Conservation (phyloP, 805 yeast species). For the Candida vartiovaarae region DNA sequence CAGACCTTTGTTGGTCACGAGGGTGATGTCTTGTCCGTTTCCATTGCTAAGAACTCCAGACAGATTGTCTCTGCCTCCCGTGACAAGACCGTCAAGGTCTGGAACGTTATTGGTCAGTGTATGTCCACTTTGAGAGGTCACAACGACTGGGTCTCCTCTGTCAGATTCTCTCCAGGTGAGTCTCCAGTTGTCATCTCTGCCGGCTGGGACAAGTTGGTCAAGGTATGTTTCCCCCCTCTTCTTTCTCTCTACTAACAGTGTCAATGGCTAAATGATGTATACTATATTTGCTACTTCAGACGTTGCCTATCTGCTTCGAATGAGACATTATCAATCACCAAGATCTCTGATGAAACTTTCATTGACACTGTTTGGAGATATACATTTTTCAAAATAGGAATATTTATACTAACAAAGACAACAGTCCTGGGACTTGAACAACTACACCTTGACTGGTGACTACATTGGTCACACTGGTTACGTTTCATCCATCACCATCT, state of each 20-base stretch:
- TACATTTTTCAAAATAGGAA: background rate
- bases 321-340: constrained; percentile 98
- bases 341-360: constrained; percentile 80
- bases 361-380: background rate
- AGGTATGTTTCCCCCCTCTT: constrained; percentile 72
- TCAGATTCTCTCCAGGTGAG: constrained; percentile 89
- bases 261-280: constrained; percentile 55
- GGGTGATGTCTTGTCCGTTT: constrained; percentile 94
- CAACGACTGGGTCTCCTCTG: constrained; percentile 98
- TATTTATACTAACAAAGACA: constrained; percentile 37
- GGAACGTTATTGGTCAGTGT: constrained; percentile 99
- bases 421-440: constrained; percentile 90
- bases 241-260: background rate
- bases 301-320: constrained; percentile 58
- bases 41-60: constrained; percentile 93
- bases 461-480: constrained; percentile 99
- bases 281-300: constrained; percentile 99
- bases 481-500: constrained; percentile 93
- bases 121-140: constrained; percentile 91
- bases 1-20: constrained; percentile 97
- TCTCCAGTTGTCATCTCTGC: constrained; percentile 87
- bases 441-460: constrained; percentile 86
- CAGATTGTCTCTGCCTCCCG: constrained; percentile 98
- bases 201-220: constrained; percentile 97
- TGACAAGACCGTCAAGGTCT: constrained; percentile 97